Conservation (phyloP, 345 rosid genomes). For the Citrus glauca region DNA sequence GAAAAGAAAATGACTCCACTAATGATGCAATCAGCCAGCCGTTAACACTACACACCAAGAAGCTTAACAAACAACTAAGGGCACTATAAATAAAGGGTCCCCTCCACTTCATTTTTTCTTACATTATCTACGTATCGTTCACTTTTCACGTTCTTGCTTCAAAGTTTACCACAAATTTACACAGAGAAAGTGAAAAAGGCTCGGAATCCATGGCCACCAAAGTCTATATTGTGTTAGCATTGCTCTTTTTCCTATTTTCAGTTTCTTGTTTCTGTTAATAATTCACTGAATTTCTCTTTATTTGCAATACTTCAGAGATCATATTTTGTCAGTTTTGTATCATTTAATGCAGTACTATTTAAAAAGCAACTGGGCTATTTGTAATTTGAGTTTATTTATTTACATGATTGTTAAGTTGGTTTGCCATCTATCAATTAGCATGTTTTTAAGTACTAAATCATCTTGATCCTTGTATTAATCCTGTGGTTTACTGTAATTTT, state of each 20-base stretch:
- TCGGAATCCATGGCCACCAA: constrained; percentile 47
- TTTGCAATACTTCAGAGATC: background rate
- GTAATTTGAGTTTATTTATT: background rate
- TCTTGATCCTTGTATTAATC: background rate
- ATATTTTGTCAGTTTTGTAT: background rate
- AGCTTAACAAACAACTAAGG: background rate
- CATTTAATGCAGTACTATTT: background rate
- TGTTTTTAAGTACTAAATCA: background rate
- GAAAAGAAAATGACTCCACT: background rate
- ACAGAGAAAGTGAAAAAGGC: background rate
- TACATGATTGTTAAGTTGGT: background rate
- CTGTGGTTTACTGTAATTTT: background rate
- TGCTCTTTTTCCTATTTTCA: background rate
- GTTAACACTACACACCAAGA: constrained; percentile 7
- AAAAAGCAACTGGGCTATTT: background rate
- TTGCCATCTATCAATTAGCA: no score
- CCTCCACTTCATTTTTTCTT: constrained; percentile 3
- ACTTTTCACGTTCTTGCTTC: background rate
- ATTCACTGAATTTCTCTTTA: background rate
- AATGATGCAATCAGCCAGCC: constrained; percentile 13
- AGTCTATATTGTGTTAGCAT: constrained; percentile 54
- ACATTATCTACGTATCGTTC: background rate
- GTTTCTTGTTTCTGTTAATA: background rate
- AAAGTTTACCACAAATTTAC: background rate
- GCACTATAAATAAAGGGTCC: constrained; percentile 30